phyloP scores from a whole-genome alignment of 371 early-diverging fungal species.

The Homolaphlyctis polyrhiza region DNA sequence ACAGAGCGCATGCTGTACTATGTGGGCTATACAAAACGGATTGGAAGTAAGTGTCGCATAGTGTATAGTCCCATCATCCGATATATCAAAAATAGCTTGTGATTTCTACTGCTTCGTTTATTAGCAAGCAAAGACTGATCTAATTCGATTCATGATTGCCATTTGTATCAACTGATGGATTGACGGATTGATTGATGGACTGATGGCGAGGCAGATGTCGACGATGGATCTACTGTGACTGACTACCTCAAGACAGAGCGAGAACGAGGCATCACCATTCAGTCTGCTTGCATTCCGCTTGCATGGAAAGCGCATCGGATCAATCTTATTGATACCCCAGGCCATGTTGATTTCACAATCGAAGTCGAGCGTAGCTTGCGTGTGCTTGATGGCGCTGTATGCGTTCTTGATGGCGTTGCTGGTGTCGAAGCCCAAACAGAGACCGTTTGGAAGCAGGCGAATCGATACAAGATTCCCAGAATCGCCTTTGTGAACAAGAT shows the following conservation, averaged over 20 bases:
- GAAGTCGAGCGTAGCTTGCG: constrained; percentile 92
- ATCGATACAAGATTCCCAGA: constrained; percentile 71
- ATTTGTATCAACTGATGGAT: too few species aligned
- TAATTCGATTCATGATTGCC: too few species aligned
- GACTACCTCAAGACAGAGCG: constrained; percentile 88
- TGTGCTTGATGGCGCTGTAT: constrained; percentile 91
- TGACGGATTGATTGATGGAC: too few species aligned
- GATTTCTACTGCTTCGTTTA: too few species aligned
- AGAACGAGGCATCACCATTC: constrained; percentile 93
- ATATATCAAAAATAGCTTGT: background rate
- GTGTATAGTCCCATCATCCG: background rate
- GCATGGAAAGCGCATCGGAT: constrained; percentile 77
- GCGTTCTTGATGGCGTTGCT: constrained; percentile 86
- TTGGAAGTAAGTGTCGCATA: constrained; percentile 57
- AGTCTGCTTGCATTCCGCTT: constrained; percentile 91
- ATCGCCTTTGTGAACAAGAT: constrained; percentile 92
- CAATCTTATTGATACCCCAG: constrained; percentile 95
- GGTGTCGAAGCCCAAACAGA: constrained; percentile 98
- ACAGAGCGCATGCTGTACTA: constrained; percentile 96
- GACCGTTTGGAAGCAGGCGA: constrained; percentile 83
- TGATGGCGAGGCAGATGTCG: constrained; percentile 51
- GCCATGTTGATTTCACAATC: constrained; percentile 94
- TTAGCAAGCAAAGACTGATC: too few species aligned
- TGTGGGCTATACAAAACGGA: constrained; percentile 81
- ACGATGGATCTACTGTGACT: constrained; percentile 90